Evolutionary conservation across 306 rosid genomes (phyloP), one percentile per base, ranked within the genome.

Genomic region (Glycine soja): DNA sequence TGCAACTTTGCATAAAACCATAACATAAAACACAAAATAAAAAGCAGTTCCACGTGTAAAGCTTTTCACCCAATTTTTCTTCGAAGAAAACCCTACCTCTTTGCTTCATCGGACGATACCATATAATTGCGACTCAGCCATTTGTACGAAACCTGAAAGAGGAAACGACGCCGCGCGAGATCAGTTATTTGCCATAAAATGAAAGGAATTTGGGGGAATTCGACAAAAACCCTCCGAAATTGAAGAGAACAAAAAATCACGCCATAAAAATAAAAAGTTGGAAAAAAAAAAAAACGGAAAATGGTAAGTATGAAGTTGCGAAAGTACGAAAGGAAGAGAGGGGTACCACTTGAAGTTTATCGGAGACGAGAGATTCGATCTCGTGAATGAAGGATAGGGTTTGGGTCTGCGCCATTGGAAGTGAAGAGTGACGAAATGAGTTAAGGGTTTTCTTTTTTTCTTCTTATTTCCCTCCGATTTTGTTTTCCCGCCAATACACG

Each of bases 61-160:
- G 6, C 24, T 42, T 38, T 61, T 65, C 18, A 32, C 59, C 70
- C 32, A 71, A 61, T 61, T 80, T 51, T 1, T 9, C 30, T 6
- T 14, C 1, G 6, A 42, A 58, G 1, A 32, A 61, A 59, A 67
- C 5, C 75, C 45, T 47, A 91, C 99, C 97, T 92, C 85, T 93
- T 96, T 51, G 99, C 99, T 73, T 84, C 86, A 80, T 88, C 80
- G 42, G 98, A 93, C 16, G 99, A 86, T 70, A 96, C 78, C 89
- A 87, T 85, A 90, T 93, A 93, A 85, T 84, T 92, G 85, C 98
- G 98, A 88, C 98, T 96, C 56, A 96, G 85, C 99, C 99, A 96
- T 75, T 96, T 93, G 88, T 96, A 96, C 34, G 98, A 93, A 86
- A 93, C 98, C 99, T 93, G 87, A 70, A 73, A 78, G 57, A 83